phyloP scores from a whole-genome alignment of 2,329 filamentous ascomycete species.

The Keithomyces neogunnii region DNA sequence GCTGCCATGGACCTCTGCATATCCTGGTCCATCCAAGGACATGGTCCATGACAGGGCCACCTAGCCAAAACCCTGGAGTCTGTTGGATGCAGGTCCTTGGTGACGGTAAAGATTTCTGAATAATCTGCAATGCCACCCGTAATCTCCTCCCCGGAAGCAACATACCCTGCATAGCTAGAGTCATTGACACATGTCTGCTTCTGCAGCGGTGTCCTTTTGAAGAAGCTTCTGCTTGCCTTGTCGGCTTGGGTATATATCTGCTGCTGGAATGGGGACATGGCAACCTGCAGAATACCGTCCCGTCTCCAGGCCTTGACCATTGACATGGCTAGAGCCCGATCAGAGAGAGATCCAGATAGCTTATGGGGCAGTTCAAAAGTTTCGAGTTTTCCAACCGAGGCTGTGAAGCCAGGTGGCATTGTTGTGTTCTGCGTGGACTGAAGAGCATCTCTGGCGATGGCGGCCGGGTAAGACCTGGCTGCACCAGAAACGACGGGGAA shows the following conservation, averaged over 20 bases:
- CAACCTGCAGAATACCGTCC: conserved; percentile 39
- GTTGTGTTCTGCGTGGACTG: background rate
- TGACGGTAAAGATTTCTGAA: conserved; percentile 44
- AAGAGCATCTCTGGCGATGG: background rate
- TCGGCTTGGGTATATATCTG: conserved; percentile 27
- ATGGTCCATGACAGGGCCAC: conserved; percentile 42
- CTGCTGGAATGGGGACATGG: conserved; percentile 27
- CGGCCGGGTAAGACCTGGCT: background rate
- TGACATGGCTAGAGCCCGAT: conserved; percentile 28
- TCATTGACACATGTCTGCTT: conserved; percentile 36
- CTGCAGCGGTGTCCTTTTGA: conserved; percentile 22
- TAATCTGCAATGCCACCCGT: conserved; percentile 41
- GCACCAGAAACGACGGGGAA: background rate
- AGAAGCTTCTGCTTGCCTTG: conserved; percentile 29
- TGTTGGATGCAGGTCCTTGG: conserved; percentile 32
- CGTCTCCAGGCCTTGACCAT: conserved; percentile 33
- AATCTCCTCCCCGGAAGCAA: conserved; percentile 40
- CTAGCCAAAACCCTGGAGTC: conserved; percentile 30
- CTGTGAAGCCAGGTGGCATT: conserved; percentile 19
- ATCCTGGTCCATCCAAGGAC: conserved; percentile 35
- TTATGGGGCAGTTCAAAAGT: conserved; percentile 32
- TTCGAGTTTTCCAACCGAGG: conserved; percentile 21
- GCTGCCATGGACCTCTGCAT: conserved; percentile 30
- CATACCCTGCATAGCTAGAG: conserved; percentile 38
- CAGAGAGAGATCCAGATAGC: conserved; percentile 23